These are phyloP conservation scores for Panaeolus papilionaceus DNA, from an alignment of 768 basidiomycete genomes.

Conservation along the genomic window DNA sequence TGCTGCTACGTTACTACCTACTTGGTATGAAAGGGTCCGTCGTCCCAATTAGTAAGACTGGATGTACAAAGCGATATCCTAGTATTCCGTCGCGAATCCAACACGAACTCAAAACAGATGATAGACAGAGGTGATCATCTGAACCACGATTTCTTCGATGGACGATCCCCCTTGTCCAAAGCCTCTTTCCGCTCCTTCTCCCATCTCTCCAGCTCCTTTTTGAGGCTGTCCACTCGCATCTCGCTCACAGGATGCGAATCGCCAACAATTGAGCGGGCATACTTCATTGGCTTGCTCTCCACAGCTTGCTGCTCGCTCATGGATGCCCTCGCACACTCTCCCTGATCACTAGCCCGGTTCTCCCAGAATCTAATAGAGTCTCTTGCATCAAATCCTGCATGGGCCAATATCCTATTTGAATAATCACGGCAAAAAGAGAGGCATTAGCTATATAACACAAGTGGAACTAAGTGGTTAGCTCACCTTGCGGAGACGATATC, in stretches of 20 bases:
- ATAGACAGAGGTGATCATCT: background rate
- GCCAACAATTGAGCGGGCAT: slow-evolving; percentile 51
- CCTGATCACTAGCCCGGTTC: slow-evolving; percentile 47
- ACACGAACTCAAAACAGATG: background rate
- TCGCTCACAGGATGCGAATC: slow-evolving; percentile 73
- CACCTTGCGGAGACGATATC: slow-evolving; percentile 88
- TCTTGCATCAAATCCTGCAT: slow-evolving; percentile 90
- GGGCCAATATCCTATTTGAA: slow-evolving; percentile 76
- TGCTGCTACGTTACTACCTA: background rate
- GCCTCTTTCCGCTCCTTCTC: slow-evolving; percentile 52
- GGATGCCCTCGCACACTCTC: slow-evolving; percentile 45
- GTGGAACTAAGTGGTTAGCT: slow-evolving; percentile 23
- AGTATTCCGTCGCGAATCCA: background rate
- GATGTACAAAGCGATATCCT: background rate
- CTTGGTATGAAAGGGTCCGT: slow-evolving; percentile 6
- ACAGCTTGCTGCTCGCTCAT: slow-evolving; percentile 19
- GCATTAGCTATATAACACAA: slow-evolving; percentile 7
- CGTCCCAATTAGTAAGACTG: background rate
- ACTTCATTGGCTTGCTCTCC: slow-evolving; percentile 25
- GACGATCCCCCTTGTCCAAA: slow-evolving; percentile 17
- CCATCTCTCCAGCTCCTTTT: slow-evolving; percentile 77
- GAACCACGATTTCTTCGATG: background rate
- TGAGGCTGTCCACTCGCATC: slow-evolving; percentile 64
- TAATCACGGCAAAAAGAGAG: background rate
- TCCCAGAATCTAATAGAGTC: slow-evolving; percentile 88